A percentile compares a stretch with the other conserved stretches of the same genome.
Evolutionary conservation across 495 filamentous ascomycete genomes (phyloP).

Genomic region (Penicillium antarcticum): DNA sequence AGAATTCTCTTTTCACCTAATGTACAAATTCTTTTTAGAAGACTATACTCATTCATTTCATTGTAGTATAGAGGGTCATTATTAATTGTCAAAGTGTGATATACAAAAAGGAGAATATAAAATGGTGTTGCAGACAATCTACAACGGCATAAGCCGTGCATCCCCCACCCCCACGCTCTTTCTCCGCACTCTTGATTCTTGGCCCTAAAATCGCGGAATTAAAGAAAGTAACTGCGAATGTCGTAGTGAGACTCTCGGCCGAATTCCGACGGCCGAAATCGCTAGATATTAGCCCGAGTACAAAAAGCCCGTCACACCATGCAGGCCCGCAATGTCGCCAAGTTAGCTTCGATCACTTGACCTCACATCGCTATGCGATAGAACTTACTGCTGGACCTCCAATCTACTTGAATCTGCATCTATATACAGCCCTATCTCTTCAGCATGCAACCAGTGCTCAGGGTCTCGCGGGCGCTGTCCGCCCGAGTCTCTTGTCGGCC

Average conservation of each 20-base stretch:
- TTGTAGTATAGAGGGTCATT: too few species aligned
- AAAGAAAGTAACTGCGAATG: not conserved
- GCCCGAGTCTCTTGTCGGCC: slow-evolving; percentile 24
- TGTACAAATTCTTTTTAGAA: not conserved
- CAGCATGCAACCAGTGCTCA: slow-evolving; percentile 23
- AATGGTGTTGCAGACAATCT: too few species aligned
- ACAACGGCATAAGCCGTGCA: not conserved
- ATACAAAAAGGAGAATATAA: too few species aligned
- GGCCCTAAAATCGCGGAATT: not conserved
- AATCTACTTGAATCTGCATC: too few species aligned
- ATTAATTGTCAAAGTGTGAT: too few species aligned
- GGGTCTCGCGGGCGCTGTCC: slow-evolving; percentile 27
- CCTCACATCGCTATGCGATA: not conserved
- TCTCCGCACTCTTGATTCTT: not conserved
- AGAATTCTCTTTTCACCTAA: not conserved
- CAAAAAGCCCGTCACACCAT: slow-evolving; percentile 19
- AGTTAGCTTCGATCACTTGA: not conserved
- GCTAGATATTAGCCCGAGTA: slow-evolving; percentile 10
- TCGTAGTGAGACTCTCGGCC: slow-evolving; percentile 20
- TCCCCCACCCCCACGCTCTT: not conserved
- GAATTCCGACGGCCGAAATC: slow-evolving; percentile 33
- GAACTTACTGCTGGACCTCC: not conserved
- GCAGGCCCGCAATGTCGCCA: slow-evolving; percentile 5
- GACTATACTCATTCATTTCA: too few species aligned
- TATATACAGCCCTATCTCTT: not conserved